Base-by-base conservation (phyloP, 768 basidiomycete species). In the Naganishia kalamii region DNA sequence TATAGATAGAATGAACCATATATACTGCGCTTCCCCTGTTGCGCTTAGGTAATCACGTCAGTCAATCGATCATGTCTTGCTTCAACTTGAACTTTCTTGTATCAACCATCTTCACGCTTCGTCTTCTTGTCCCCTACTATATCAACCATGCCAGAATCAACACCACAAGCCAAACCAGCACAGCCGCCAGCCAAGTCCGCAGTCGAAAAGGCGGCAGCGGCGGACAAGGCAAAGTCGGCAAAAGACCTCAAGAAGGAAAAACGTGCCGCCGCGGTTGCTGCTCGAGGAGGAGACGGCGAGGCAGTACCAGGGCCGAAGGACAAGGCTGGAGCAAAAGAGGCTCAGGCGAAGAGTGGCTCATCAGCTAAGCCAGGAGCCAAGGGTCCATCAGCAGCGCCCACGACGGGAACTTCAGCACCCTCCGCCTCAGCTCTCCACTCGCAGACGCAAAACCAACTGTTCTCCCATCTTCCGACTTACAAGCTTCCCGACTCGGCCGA, bases 211-310 rank as follows among this genome's bases (percentile, higher is more conserved):
- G 19, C 33, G 17, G 50, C 50, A n/a, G 54, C 35, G 19, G 54
- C 35, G 12, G 11, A 6, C 32, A 57, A 57, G 12, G 35, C 19
- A 37, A 64, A 64, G 44, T 65, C 64, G n/a, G 75, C 74, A 21
- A 77, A 77, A 61, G 75, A 76, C 40, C 47, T 70, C 17, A 77
- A 77, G 54, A 75, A 75, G 67, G 75, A 74, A 54, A 77, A 77
- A 60, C 59, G 76, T 46, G 76, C 76, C 25, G 76, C 76, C 13
- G 70, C 71, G 19, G 74, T 77, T 7, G 76, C 76, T 49, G 66
- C 70, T 41, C 62, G 74, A 65, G 71, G 48, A 25, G 68, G 35
- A 23, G 60, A 33, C 23, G 62, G 25, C 21, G 43, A 29, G 50
- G 57, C 52, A 41, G 57, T 33, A 15, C 44, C 33, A 23, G 52